These are phyloP conservation scores for Cyclocybe aegerita DNA, from an alignment of 768 basidiomycete species.

Conservation along the genomic window DNA sequence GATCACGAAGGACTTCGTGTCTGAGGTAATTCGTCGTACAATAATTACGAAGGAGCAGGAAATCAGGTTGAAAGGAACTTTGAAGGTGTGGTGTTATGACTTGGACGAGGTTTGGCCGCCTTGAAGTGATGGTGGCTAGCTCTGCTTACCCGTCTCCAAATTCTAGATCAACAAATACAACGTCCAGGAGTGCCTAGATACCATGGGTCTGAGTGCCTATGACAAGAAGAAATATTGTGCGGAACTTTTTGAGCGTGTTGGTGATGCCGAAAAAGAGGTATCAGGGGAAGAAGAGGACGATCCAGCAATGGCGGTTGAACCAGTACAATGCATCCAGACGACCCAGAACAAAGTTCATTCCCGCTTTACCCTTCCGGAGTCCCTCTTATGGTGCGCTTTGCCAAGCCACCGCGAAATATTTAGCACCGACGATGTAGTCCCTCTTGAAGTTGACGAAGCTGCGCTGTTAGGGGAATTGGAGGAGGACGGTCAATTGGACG, in stretches of 20 bases:
- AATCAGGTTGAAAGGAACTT: slow-evolving; percentile 50
- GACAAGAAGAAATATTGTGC: slow-evolving; percentile 42
- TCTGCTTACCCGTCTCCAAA: neutral
- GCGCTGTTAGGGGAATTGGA: slow-evolving; percentile 22
- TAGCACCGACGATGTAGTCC: slow-evolving; percentile 8
- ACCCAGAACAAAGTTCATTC: neutral
- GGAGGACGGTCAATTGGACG: slow-evolving; percentile 18
- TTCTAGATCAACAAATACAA: slow-evolving; percentile 41
- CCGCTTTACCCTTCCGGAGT: slow-evolving; percentile 11
- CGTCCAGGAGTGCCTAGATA: slow-evolving; percentile 48
- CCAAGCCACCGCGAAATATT: slow-evolving; percentile 4
- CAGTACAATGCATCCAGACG: neutral
- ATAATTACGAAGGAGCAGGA: slow-evolving; percentile 63
- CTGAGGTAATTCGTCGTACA: slow-evolving; percentile 47
- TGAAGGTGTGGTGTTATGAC: slow-evolving; percentile 57
- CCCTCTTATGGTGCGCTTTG: slow-evolving; percentile 13
- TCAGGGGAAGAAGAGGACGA: neutral
- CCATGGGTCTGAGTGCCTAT: slow-evolving; percentile 38
- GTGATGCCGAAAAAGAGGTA: neutral
- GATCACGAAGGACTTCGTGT: slow-evolving; percentile 50
- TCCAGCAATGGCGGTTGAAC: neutral
- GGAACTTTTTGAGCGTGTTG: neutral
- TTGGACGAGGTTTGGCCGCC: slow-evolving; percentile 37
- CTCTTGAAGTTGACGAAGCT: slow-evolving; percentile 32
- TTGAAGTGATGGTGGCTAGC: neutral